Percentiles rank a stretch among this genome's conserved stretches.
phyloP scores from a whole-genome alignment of 176 grass and related monocot genomes.

The Alopecurus myosuroides region DNA sequence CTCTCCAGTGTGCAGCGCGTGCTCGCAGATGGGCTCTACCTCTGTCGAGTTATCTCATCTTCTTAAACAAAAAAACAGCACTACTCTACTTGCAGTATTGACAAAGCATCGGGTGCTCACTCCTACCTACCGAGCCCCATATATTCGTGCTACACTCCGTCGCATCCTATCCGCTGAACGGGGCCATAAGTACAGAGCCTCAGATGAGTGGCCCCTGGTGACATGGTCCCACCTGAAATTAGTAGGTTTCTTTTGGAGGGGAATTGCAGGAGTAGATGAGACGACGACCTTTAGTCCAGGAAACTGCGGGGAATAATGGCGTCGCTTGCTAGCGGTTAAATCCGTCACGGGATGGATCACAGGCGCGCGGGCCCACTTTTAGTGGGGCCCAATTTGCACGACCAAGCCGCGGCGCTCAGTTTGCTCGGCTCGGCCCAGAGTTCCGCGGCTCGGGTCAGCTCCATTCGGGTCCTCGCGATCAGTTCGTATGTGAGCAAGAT shows the following conservation, averaged over 20 bases:
- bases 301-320: constrained; percentile 25
- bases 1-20: constrained; percentile 14
- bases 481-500: not conserved
- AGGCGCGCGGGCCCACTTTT: not conserved
- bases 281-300: not conserved
- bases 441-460: not conserved
- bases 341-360: constrained; percentile 25
- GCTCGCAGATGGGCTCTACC: constrained; percentile 3
- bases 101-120: not conserved
- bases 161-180: not conserved
- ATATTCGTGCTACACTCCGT: not conserved
- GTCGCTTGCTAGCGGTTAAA: not conserved
- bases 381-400: not conserved
- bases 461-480: not conserved
- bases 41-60: not conserved
- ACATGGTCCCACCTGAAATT: not conserved
- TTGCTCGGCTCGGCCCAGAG: not conserved
- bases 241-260: no score
- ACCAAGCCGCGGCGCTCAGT: not conserved
- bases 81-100: no score
- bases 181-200: not conserved
- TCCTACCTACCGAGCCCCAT: not conserved
- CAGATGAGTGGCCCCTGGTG: not conserved
- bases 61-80: no score
- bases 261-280: not conserved